phyloP scores from a whole-genome alignment of 305 asterid genomes.

The Vinca major region DNA sequence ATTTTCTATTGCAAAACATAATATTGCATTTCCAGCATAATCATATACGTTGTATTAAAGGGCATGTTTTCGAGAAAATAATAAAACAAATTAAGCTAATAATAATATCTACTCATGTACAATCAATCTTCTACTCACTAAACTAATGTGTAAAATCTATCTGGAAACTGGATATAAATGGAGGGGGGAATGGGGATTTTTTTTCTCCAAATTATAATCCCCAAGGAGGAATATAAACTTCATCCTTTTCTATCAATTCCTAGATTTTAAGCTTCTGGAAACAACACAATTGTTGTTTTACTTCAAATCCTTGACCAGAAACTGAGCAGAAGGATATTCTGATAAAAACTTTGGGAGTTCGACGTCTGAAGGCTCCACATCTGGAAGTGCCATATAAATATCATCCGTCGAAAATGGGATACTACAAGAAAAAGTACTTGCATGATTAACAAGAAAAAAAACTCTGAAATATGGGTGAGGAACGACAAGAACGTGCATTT shows the following conservation, averaged over 20 bases:
- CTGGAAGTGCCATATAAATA: conserved; percentile 89
- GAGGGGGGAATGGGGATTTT: too few species aligned
- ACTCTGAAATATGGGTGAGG: neutral
- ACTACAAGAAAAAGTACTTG: conserved; percentile 32
- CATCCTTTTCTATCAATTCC: neutral
- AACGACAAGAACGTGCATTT: neutral
- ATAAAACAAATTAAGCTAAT: conserved; percentile 1
- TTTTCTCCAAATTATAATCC: neutral
- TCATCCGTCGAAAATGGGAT: conserved; percentile 95
- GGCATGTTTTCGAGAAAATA: conserved; percentile 7
- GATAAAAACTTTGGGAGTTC: conserved; percentile 63
- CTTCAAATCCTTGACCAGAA: conserved; percentile 40
- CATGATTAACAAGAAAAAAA: neutral
- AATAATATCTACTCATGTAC: neutral
- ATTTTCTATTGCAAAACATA: neutral
- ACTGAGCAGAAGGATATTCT: conserved; percentile 58
- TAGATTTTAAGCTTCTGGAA: neutral
- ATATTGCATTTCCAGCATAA: neutral
- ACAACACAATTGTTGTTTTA: conserved; percentile 16
- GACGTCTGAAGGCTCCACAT: conserved; percentile 59
- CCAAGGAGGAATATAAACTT: neutral
- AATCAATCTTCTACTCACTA: conserved; percentile 11
- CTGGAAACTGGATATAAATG: neutral
- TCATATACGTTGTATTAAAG: conserved; percentile 1
- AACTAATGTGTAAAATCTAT: conserved; percentile 1